These are phyloP conservation scores for Coprinopsis cinerea DNA, from an alignment of 768 basidiomycete genomes.

Conservation along the genomic window DNA sequence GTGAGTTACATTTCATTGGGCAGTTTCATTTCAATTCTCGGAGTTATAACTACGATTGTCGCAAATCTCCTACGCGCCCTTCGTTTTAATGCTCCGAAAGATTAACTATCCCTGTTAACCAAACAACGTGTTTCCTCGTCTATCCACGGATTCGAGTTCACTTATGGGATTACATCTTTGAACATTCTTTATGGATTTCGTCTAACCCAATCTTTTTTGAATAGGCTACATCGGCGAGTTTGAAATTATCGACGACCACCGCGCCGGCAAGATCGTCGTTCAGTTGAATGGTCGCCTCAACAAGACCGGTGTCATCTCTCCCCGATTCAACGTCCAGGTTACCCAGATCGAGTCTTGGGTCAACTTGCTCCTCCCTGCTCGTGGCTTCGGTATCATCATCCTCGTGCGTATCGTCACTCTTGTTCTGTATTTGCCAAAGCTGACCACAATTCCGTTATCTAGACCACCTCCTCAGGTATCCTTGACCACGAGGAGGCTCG, in stretches of 20 bases:
- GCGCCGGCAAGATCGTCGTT: slow-evolving; percentile 95
- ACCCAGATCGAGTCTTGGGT: slow-evolving; percentile 94
- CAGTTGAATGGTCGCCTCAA: slow-evolving; percentile 98
- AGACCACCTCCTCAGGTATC: slow-evolving; percentile 98
- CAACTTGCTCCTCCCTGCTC: slow-evolving; percentile 91
- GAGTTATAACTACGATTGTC: slow-evolving; percentile 85
- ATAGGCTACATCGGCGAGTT: slow-evolving; percentile 97
- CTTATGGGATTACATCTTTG: slow-evolving; percentile 44
- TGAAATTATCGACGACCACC: slow-evolving; percentile 98
- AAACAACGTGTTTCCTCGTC: slow-evolving; percentile 45
- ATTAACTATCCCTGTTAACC: slow-evolving; percentile 55
- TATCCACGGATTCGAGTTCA: slow-evolving; percentile 45
- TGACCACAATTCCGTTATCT: neutral
- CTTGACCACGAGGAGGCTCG: slow-evolving; percentile 99
- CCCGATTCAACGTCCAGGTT: slow-evolving; percentile 94
- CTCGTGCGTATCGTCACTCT: slow-evolving; percentile 47
- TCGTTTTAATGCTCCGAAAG: slow-evolving; percentile 85
- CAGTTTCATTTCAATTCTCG: slow-evolving; percentile 29
- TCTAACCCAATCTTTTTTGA: slow-evolving; percentile 14
- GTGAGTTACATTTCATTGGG: slow-evolving; percentile 39
- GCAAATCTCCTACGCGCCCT: slow-evolving; percentile 56
- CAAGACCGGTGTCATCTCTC: slow-evolving; percentile 99
- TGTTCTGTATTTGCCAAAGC: neutral
- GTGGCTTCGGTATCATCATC: slow-evolving; percentile 96
- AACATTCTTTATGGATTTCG: slow-evolving; percentile 8